Base-by-base conservation (phyloP, 148 eudicot genomes). In the Pouteria glomerata region DNA sequence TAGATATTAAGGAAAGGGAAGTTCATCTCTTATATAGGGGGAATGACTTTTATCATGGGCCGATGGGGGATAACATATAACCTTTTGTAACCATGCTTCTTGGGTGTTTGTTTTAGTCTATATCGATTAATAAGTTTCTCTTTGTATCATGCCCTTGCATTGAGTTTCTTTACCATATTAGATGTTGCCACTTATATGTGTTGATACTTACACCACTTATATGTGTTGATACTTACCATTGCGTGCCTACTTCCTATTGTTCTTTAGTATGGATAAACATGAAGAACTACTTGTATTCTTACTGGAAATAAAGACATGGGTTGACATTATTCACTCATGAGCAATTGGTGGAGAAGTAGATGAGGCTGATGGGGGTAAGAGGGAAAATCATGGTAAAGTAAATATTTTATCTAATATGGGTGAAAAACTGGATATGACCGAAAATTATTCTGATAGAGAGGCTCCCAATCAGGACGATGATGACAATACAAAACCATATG, bases 311-410 rank as follows among this genome's bases (percentile, higher is more conserved):
- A 41, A 51, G 39, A 73, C 44, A 31, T 1, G 45, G 7, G 30
- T 61, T 33, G 56, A 72, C 15, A 33, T 35, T 31, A 30, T 24
- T 57, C 37, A 18, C 29, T 18, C 26, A 35, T 50, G 21, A 26
- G 13, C 26, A 57, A 77, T 81, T 75, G 81, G 71, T 30, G 63
- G 29, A 71, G 78, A 52, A 57, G 79, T 73, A 44, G 66, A 67
- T 34, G 71, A 64, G 55, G 56, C 27, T 48, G 69, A 60, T 24
- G 68, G 74, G 74, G 66, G 33, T 66, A 72, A 66, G 58, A 63
- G 71, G 69, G 63, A 75, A 48, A 78, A 65, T 50, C 66, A 59
- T 42, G 75, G 50, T 48, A 63, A 63, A 44, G 71, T 61, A 34
- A 62, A 65, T 31, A 48, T 23, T 30, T 74, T 75, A 72, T 34